These are phyloP conservation scores for Fusarium ambrosium DNA, from an alignment of 2,329 filamentous ascomycete species.

Conservation along the genomic window DNA sequence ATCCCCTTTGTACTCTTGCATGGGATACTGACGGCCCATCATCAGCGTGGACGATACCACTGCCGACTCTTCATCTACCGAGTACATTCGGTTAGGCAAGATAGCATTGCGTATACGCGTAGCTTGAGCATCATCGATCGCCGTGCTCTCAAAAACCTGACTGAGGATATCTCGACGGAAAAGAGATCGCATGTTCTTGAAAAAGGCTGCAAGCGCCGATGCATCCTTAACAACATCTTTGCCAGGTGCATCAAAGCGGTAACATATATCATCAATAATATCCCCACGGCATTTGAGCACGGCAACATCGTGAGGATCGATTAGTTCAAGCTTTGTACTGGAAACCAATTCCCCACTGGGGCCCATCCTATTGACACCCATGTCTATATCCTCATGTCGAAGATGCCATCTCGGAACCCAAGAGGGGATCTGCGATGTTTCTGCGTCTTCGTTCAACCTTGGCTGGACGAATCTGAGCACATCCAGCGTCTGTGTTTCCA, in stretches of 20 bases:
- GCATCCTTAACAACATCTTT: not conserved
- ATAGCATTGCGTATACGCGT: not conserved
- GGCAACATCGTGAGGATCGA: not conserved
- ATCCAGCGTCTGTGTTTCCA: not conserved
- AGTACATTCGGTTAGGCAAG: not conserved
- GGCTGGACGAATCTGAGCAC: not conserved
- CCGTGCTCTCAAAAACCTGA: not conserved
- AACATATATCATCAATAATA: not conserved
- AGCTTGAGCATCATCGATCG: not conserved
- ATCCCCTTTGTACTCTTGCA: not conserved
- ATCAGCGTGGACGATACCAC: not conserved
- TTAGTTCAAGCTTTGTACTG: not conserved
- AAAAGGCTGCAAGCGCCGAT: not conserved
- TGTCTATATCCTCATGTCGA: not conserved
- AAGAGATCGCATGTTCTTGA: not conserved
- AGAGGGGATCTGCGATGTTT: not conserved
- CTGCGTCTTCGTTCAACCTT: not conserved
- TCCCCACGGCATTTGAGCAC: not conserved
- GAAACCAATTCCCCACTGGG: not conserved
- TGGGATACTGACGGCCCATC: not conserved
- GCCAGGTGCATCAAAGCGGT: not conserved
- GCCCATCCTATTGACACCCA: not conserved
- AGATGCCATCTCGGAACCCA: constrained; percentile 1
- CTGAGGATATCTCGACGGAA: not conserved
- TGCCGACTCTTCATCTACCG: not conserved